Evolutionary conservation across 1,284 basidiomycete genomes (phyloP), one percentile per base, ranked within the genome.

Genomic region (Neolentinus lepideus): DNA sequence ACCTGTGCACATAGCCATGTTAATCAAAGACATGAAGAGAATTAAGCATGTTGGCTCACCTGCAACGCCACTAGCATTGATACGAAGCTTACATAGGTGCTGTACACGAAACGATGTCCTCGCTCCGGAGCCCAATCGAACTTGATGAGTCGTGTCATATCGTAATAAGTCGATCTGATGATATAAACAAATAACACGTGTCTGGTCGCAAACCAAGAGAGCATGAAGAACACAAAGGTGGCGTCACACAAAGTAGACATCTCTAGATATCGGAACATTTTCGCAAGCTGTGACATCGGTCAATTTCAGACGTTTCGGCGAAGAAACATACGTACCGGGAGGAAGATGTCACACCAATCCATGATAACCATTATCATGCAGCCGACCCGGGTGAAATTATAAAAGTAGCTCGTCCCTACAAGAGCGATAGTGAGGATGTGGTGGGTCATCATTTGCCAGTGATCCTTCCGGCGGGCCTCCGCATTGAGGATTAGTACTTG

Each of bases 381-480:
- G 19, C 96, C 96, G 51, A 96, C 81, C 35, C 92, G 87, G 9
- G 92, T 95, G 66, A 87, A 89, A 71, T 95, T 90, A 69, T 79
- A 84, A 55, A 79, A 77, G 72, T 97, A 99, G 66, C 90, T 94
- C 27, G 76, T 67, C 31, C 78, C 69, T 72, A 98, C 84, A 60
- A 99, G 82, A 38, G 78, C 69, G 57, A 95, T 82, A 19, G 94
- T 96, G 64, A 98, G 88, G 64, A 97, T 69, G 71, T 99, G 96
- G 74, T 99, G 96, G 27, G 85, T 76, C 78, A 98, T 90, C 96
- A 98, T 99, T 72, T 98, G 94, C 69, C 78, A 78, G 69, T 97
- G 92, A 71, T 99, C 96, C 67, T 93, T 94, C 56, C 96, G 80
- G 54, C 85, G 80, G 51, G 88, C 94, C 71, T 99, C 96, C n/a